A percentile compares a stretch with the other conserved stretches of the same genome.
These are phyloP conservation scores for Salisapilia sapeloensis DNA, from an alignment of 352 stramenopile species.

Conservation along the genomic window DNA sequence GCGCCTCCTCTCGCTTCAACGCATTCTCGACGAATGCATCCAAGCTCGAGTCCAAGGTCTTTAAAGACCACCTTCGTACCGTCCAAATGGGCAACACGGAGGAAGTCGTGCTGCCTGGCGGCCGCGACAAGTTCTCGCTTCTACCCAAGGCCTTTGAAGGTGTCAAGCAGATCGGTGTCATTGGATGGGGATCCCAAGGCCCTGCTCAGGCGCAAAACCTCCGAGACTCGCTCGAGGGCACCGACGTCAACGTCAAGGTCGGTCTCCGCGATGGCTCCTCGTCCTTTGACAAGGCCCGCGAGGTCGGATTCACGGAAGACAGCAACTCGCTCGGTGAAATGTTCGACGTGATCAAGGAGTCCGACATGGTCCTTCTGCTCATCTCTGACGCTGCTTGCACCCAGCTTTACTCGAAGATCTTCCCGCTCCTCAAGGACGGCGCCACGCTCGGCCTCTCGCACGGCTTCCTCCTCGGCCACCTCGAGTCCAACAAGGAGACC, in stretches of 20 bases:
- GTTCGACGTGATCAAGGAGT: conserved; percentile 93
- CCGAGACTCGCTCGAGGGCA: conserved; percentile 88
- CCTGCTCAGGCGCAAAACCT: conserved; percentile 96
- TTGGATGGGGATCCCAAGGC: conserved; percentile 96
- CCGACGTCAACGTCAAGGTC: conserved; percentile 85
- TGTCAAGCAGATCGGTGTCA: conserved; percentile 95
- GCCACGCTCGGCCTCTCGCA: conserved; percentile 94
- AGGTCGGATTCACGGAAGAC: conserved; percentile 88
- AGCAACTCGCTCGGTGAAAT: conserved; percentile 90
- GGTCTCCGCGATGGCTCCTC: conserved; percentile 69
- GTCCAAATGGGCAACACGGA: conserved; percentile 57
- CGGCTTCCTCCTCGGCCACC: conserved; percentile 93
- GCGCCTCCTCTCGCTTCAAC: no score
- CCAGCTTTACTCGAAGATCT: conserved; percentile 94
- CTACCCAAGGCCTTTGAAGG: conserved; percentile 92
- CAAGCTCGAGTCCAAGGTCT: conserved; percentile 41
- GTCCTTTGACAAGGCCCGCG: conserved; percentile 61
- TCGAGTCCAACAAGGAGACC: conserved; percentile 88
- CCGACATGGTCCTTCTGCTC: conserved; percentile 93
- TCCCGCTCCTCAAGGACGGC: conserved; percentile 89
- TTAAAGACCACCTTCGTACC: conserved; percentile 56
- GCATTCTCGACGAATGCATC: conserved; percentile 48
- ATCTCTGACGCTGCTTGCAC: conserved; percentile 94
- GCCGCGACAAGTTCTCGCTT: conserved; percentile 89
- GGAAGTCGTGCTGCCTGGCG: conserved; percentile 62